Percentiles rank a stretch among this genome's conserved stretches.
These are phyloP conservation scores for Boletellus deceptivus DNA, from an alignment of 1,284 basidiomycete genomes.

Conservation along the genomic window DNA sequence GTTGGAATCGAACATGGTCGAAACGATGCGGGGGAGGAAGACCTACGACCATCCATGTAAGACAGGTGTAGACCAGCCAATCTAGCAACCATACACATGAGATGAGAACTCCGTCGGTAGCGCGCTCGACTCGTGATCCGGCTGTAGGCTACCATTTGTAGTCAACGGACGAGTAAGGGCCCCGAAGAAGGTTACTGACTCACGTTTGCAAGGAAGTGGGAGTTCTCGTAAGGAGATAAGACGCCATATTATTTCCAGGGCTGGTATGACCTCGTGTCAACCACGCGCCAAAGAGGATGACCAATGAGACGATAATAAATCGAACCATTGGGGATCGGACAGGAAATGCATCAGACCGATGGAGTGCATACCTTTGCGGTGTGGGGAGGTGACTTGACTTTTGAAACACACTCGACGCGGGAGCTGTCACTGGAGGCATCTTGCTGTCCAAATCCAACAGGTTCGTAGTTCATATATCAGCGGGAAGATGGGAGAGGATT, in stretches of 20 bases:
- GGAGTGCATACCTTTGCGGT: constrained; percentile 22
- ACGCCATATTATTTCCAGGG: constrained; percentile 40
- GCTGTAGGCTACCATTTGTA: constrained; percentile 7
- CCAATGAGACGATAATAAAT: constrained; percentile 4
- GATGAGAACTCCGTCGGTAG: constrained; percentile 24
- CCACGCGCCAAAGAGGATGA: constrained; percentile 1
- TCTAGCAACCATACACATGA: constrained; percentile 16
- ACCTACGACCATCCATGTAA: constrained; percentile 14
- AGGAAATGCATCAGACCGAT: not conserved
- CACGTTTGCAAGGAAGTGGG: constrained; percentile 47
- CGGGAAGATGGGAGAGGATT: constrained; percentile 1
- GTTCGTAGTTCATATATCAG: constrained; percentile 2
- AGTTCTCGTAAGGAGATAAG: constrained; percentile 42
- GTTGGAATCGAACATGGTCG: constrained; percentile 49
- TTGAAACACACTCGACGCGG: constrained; percentile 2
- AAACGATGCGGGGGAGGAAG: constrained; percentile 19
- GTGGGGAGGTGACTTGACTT: constrained; percentile 28
- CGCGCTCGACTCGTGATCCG: constrained; percentile 10
- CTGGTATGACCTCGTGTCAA: constrained; percentile 32
- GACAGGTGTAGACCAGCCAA: not conserved
- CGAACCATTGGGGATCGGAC: not conserved
- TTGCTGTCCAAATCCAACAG: constrained; percentile 8
- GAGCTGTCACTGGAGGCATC: constrained; percentile 2
- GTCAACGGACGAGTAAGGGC: not conserved
- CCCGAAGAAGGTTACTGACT: constrained; percentile 10